Conservation (phyloP, 495 filamentous ascomycete species). For the Glarea lozoyensis region DNA sequence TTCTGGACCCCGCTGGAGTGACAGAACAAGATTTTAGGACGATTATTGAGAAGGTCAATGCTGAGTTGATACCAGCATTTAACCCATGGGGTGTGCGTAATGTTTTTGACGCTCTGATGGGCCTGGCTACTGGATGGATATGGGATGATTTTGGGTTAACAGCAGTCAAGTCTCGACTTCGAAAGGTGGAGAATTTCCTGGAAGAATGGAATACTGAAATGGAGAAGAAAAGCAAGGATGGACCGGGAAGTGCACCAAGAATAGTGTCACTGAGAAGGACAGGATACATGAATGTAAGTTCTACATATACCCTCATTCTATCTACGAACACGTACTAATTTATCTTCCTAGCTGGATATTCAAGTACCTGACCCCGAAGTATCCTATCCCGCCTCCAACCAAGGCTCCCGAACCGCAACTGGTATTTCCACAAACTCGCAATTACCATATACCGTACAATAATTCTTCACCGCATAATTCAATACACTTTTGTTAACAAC, state of each 20-base stretch:
- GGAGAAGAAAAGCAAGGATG: conserved; percentile 40
- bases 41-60: conserved; percentile 71
- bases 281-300: conserved; percentile 74
- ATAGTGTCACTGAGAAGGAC: conserved; percentile 72
- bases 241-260: conserved; percentile 49
- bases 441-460: background rate
- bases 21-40: conserved; percentile 73
- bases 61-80: conserved; percentile 60
- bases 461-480: background rate
- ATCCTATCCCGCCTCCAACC: conserved; percentile 20
- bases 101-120: conserved; percentile 65
- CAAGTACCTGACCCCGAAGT: conserved; percentile 78
- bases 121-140: conserved; percentile 78
- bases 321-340: background rate
- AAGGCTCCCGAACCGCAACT: conserved; percentile 5
- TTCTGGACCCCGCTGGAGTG: conserved; percentile 73
- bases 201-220: conserved; percentile 70
- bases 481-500: background rate
- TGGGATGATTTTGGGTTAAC: conserved; percentile 84
- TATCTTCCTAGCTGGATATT: conserved; percentile 53
- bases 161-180: conserved; percentile 57
- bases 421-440: conserved; percentile 4
- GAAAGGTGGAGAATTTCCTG: conserved; percentile 62
- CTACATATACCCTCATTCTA: background rate
- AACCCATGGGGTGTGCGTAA: conserved; percentile 63